Percentiles rank a stretch among this genome's conserved stretches.
phyloP scores from a whole-genome alignment of 768 basidiomycete species.

The Pleurotus sapidus region DNA sequence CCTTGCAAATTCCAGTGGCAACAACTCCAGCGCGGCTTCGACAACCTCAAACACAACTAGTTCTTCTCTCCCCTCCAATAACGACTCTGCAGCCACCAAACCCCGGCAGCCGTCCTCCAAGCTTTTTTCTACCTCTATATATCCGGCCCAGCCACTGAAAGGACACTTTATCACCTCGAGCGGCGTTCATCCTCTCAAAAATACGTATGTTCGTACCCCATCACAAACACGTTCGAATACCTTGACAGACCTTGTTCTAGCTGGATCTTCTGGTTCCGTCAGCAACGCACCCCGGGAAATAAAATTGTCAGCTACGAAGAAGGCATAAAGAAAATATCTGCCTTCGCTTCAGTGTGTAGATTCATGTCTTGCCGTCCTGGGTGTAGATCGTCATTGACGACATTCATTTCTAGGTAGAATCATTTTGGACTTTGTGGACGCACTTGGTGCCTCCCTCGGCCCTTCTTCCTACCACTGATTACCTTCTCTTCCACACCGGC shows the following conservation, averaged over 20 bases:
- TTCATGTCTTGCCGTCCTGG: not conserved
- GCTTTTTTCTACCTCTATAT: slow-evolving; percentile 67
- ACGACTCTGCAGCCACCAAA: slow-evolving; percentile 21
- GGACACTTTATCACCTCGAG: slow-evolving; percentile 20
- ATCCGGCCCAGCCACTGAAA: slow-evolving; percentile 38
- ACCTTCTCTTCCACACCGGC: slow-evolving; percentile 85
- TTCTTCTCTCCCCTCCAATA: slow-evolving; percentile 19
- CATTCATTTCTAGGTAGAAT: slow-evolving; percentile 65
- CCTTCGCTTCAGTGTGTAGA: slow-evolving; percentile 76
- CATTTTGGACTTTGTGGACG: slow-evolving; percentile 93
- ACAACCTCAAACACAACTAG: slow-evolving; percentile 19
- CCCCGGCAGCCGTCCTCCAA: slow-evolving; percentile 60
- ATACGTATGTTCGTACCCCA: slow-evolving; percentile 79
- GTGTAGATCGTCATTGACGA: not conserved
- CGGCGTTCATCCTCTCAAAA: slow-evolving; percentile 71
- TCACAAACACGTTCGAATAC: slow-evolving; percentile 15
- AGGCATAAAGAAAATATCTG: slow-evolving; percentile 89
- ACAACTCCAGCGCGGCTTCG: slow-evolving; percentile 14
- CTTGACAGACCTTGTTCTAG: slow-evolving; percentile 34
- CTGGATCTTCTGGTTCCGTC: slow-evolving; percentile 92
- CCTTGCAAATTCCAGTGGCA: slow-evolving; percentile 46
- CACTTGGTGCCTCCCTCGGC: slow-evolving; percentile 85
- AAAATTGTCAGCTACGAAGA: slow-evolving; percentile 92
- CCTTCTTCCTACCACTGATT: slow-evolving; percentile 88
- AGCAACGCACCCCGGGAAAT: slow-evolving; percentile 86